Evolutionary conservation across 495 filamentous ascomycete species (phyloP), one percentile per base, ranked within the genome.

Genomic region (Penicillium dipodomyicola): DNA sequence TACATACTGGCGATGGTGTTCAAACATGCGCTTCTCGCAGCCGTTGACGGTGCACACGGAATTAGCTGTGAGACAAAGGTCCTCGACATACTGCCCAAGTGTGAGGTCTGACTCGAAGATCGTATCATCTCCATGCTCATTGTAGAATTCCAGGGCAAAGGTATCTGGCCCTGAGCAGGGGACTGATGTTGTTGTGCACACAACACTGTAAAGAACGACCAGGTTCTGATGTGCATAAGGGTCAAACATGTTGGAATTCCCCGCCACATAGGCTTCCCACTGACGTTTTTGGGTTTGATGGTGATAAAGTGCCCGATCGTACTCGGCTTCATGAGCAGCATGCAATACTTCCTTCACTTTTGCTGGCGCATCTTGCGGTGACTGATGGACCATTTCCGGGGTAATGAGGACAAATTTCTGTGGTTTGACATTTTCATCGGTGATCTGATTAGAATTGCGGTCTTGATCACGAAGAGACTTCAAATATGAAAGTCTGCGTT

Each of bases 1-100:
- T 4, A 97, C 95, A 65, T 97, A 99, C 47, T 96, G 95, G 50
- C 93, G 85, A 71, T 97, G 91, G 69, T 99, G 95, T 57, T 97
- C 89, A 57, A 84, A 80, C 91, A 97, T 91, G 60, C 84, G 88
- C 47, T 85, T 85, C 57, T 95, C 91, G 65, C 95, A 99, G 12
- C 89, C 88, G 62, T 94, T 90, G 11, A 87, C 82, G 7, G 82
- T 86, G 67, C 95, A 99, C 4, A 85, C 75, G 6, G 82, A 80
- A 63, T 88, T 84, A 3, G 89, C 88, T 57, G 82, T 80, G 35
- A 87, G 74, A 69, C 91, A 96, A 6, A 97, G 70, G 63, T 96
- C 90, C 65, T 99, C 92, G 17, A 99, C 89, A 70, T 94, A 99
- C 67, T 96, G 93, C 0, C 95, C 95, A 39, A 99, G 76, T 0